Conservation (phyloP, 257 asterid species). For the Salvia rosmarinus region DNA sequence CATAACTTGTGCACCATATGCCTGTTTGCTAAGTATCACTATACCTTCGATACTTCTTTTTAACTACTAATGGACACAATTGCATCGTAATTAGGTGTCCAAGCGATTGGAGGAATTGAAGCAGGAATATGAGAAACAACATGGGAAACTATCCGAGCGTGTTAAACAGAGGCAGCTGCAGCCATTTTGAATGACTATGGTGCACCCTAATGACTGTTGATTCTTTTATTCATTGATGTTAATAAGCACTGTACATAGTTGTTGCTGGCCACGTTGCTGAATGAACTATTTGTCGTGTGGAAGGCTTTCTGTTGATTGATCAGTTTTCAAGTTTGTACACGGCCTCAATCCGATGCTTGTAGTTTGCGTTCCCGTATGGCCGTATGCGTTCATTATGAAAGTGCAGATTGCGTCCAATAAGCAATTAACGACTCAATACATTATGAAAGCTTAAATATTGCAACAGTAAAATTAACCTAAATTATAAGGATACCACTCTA, state of each 20-base stretch:
- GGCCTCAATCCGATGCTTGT: constrained; percentile 8
- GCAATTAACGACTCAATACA: no score
- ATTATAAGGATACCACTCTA: no score
- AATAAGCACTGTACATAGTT: background rate
- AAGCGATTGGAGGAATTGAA: constrained; percentile 65
- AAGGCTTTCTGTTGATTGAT: constrained; percentile 1
- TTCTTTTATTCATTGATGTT: background rate
- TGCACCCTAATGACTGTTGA: background rate
- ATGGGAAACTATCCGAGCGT: constrained; percentile 49
- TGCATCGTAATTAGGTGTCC: constrained; percentile 56
- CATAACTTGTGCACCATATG: background rate
- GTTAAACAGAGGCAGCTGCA: constrained; percentile 50
- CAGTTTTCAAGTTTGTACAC: background rate
- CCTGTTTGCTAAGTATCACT: background rate
- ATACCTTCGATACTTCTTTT: background rate
- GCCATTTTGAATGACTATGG: constrained; percentile 36
- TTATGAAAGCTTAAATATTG: no score
- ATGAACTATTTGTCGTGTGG: constrained; percentile 1
- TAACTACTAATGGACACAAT: background rate
- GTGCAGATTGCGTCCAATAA: background rate
- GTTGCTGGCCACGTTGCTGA: no score
- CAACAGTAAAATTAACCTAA: no score
- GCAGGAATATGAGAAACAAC: constrained; percentile 73
- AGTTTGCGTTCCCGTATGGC: background rate
- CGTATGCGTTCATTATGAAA: no score